Base-by-base conservation (phyloP, 176 grass and related monocot species). In the Oryza officinalis region DNA sequence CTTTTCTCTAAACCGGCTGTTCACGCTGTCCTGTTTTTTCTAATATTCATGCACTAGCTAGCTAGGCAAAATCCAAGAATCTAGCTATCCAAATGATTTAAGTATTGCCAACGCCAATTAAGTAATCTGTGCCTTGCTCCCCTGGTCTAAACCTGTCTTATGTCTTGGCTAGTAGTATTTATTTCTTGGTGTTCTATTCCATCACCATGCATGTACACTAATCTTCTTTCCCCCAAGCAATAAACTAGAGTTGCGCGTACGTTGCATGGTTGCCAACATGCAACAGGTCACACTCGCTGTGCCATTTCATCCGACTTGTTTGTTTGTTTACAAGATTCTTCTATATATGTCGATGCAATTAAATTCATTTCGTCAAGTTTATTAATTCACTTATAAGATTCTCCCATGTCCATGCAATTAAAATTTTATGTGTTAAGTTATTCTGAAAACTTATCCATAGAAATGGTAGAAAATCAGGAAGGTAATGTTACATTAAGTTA, bases 251-350 rank as follows among this genome's bases (percentile, higher is more conserved):
- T 38, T n/a, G 71, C 60, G 27, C 2, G 27, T 57, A 85, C 65
- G 65, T 57, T 45, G 47, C 74, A 61, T 61, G 74, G 74, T 77
- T 20, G 11, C 23, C 49, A 45, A 85, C 46, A 28, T 69, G 23
- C 83, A 69, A 41, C 64, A 28, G 26, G 44, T 60, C 69, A 65
- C 8, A 30, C 54, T 82, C 41, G 52, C 10, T 25, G 38, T 74
- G 4, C 69, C 40, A 17, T 41, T 59, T 41, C 18, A 52, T 41
- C 44, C 46, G 1, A 12, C 20, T 57, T 50, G 4, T 22, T 65
- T 28, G 12, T 61, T 18, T 52, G 20, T 1, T 11, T 27, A 4
- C 14, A 7, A 10, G 27, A 30, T 47, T 17, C 77, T 66, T 61
- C 27, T 13, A n/a, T 38, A 38, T 38, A 38, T 14, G 14, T 67